Conservation (phyloP, 176 grass and related monocot species). For the Lolium perenne region DNA sequence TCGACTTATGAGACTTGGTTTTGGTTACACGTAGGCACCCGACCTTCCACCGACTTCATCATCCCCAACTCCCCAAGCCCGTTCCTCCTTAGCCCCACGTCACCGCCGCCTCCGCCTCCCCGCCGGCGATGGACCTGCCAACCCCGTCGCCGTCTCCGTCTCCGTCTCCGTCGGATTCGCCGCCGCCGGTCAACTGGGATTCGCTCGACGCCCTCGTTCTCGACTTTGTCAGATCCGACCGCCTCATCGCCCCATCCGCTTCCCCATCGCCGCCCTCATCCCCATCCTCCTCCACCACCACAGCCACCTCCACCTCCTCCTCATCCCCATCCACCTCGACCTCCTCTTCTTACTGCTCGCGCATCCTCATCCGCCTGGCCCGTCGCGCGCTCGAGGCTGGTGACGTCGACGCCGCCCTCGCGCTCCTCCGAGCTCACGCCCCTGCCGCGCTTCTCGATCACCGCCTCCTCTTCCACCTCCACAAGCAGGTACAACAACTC, state of each 20-base stretch:
- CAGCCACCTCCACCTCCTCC: constrained; percentile 41
- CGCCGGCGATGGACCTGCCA: constrained; percentile 52
- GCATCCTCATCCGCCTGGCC: constrained; percentile 63
- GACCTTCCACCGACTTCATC: constrained; percentile 41
- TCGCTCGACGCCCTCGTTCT: constrained; percentile 67
- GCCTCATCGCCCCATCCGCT: constrained; percentile 46
- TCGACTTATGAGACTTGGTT: constrained; percentile 11
- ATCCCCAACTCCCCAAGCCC: background rate
- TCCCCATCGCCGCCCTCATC: constrained; percentile 54
- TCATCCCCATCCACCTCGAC: constrained; percentile 39
- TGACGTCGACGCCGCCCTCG: constrained; percentile 76
- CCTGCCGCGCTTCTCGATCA: constrained; percentile 77
- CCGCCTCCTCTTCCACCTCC: constrained; percentile 88
- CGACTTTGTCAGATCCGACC: constrained; percentile 76
- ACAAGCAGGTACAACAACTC: constrained; percentile 74
- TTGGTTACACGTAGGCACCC: constrained; percentile 26
- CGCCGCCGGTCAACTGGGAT: constrained; percentile 69
- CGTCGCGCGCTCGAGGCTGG: constrained; percentile 71
- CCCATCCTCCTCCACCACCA: constrained; percentile 49
- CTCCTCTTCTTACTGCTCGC: constrained; percentile 58
- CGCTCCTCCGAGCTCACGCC: constrained; percentile 66
- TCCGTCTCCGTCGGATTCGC: background rate
- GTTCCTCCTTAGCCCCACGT: background rate
- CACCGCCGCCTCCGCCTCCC: background rate
- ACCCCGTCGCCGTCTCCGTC: background rate